A percentile compares a stretch with the other conserved stretches of the same genome.
Conservation (phyloP, 176 grass and related monocot genomes). For the Avena atlantica region DNA sequence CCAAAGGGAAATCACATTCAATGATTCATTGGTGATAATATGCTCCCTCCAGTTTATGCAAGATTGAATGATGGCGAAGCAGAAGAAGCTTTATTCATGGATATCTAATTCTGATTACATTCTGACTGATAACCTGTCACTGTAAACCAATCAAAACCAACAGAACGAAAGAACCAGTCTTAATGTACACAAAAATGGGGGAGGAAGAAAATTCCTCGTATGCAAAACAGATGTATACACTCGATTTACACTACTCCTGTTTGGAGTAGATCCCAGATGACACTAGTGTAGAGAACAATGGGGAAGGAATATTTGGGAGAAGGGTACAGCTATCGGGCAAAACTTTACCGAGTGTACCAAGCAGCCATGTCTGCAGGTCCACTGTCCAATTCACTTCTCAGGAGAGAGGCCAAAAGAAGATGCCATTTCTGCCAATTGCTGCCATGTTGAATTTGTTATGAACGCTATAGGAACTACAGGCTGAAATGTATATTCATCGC, state of each 20-base stretch:
- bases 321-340: slow-evolving; percentile 2
- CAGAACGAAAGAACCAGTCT: slow-evolving; percentile 48
- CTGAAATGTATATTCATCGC: slow-evolving; percentile 49
- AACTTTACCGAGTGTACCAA: slow-evolving; percentile 27
- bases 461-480: slow-evolving; percentile 65
- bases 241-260: slow-evolving; percentile 12
- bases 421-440: slow-evolving; percentile 68
- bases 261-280: slow-evolving; percentile 42
- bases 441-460: slow-evolving; percentile 66
- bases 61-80: background rate
- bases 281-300: slow-evolving; percentile 8
- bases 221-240: slow-evolving; percentile 48
- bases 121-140: slow-evolving; percentile 11
- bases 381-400: slow-evolving; percentile 38
- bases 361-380: slow-evolving; percentile 32
- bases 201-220: slow-evolving; percentile 37
- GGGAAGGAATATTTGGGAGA: slow-evolving; percentile 5
- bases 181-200: slow-evolving; percentile 59
- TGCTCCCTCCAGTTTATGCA: background rate
- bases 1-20: background rate
- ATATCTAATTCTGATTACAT: slow-evolving; percentile 46
- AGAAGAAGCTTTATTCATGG: slow-evolving; percentile 38
- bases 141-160: slow-evolving; percentile 44
- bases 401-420: slow-evolving; percentile 58
- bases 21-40: background rate